Evolutionary conservation across 2,329 filamentous ascomycete species (phyloP), one percentile per base, ranked within the genome.

Genomic region (Fusarium sororula): DNA sequence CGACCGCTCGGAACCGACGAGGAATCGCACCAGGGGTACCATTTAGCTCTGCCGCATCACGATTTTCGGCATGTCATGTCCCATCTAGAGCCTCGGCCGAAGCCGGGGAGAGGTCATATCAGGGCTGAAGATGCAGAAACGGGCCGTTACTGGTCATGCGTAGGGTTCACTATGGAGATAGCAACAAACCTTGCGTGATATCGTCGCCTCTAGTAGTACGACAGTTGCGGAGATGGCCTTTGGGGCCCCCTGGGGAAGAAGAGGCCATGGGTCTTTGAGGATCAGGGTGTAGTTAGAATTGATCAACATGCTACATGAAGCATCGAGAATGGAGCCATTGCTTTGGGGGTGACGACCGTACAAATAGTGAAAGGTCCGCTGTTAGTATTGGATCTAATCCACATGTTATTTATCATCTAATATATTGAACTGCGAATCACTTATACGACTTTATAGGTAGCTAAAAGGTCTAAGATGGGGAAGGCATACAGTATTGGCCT

Each of bases 401-500:
- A 45, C 37, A 37, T 57, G 28, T 14, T 20, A 22, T 30, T n/a
- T 53, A 42, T 37, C 37, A 2, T 20, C 30, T 22, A 7, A 45
- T 35, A 60, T 9, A 58, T 8, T 32, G 28, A 15, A 42, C 10
- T 35, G n/a, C 15, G 30, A 30, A 14, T 39, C 37, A 18, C n/a
- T 59, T 51, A 26, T 20, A 45, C 28, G 37, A 18, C 24, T 53
- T 26, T 54, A 53, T 13, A n/a, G 39, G 42, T 37, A 35, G 32
- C 32, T 35, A 28, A 50, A 48, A 26, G 22, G 18, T 48, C 30
- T 70, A 63, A 70, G 26, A 85, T 85, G 83, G 83, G 83, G 41
- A 82, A 83, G 57, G 72, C 77, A 55, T 84, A 83, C 73, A 81
- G 81, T 54, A 80, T 84, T 54, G 76, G 73, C 54, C 79, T 84